Conservation (phyloP, 352 stramenopile genomes). For the Phytopythium boreale region DNA sequence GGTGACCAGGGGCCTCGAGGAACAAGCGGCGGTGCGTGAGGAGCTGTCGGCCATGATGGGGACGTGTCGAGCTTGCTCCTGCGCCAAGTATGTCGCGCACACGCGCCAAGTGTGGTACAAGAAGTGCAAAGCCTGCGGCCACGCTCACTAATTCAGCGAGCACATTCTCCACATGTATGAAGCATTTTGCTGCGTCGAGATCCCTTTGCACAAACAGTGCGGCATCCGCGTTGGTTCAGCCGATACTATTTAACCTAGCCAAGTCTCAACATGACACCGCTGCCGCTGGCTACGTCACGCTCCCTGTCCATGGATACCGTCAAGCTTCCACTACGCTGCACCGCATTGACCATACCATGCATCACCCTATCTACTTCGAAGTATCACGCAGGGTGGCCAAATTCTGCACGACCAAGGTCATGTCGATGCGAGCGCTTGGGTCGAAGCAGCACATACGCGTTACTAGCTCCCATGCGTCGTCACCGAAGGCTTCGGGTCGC, state of each 20-base stretch:
- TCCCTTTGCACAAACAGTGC: no score
- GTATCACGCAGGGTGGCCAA: no score
- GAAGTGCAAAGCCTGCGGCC: slow-evolving; percentile 56
- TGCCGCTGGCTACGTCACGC: no score
- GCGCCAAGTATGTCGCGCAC: slow-evolving; percentile 37
- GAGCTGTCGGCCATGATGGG: slow-evolving; percentile 44
- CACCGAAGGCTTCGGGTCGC: not conserved
- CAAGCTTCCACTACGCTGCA: no score
- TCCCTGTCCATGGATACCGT: no score
- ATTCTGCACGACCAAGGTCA: not conserved
- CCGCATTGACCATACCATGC: no score
- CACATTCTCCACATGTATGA: no score
- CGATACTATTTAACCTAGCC: no score
- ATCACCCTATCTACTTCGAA: no score
- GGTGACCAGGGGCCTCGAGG: slow-evolving; percentile 31
- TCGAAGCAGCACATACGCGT: not conserved
- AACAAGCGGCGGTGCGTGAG: slow-evolving; percentile 29
- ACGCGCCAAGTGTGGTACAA: slow-evolving; percentile 56
- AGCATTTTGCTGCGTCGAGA: no score
- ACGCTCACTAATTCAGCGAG: slow-evolving; percentile 32
- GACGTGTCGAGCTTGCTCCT: slow-evolving; percentile 34
- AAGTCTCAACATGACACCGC: no score
- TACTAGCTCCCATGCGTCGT: not conserved
- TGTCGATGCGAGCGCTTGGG: not conserved
- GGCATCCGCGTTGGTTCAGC: no score